Evolutionary conservation across 2,329 filamentous ascomycete genomes (phyloP).

Genomic region (Mycogone perniciosa): DNA sequence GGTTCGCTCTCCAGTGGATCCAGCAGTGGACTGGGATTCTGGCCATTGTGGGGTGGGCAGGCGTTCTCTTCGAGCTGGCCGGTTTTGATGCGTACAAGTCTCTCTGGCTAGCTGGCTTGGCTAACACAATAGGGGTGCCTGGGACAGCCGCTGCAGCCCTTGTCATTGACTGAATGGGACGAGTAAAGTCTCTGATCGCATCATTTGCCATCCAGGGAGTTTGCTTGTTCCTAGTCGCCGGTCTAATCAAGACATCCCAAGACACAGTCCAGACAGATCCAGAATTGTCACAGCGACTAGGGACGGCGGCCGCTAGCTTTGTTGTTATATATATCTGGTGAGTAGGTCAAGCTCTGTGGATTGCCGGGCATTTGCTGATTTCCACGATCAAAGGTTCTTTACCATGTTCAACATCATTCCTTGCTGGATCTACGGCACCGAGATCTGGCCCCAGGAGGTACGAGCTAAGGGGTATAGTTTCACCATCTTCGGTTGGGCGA

Average conservation of each 20-base stretch:
- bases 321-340: constrained; percentile 22
- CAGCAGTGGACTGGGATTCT: constrained; percentile 40
- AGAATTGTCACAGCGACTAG: constrained; percentile 14
- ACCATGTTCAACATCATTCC: constrained; percentile 30
- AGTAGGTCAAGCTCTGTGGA: neutral
- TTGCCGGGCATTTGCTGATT: neutral
- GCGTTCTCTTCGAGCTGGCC: constrained; percentile 18
- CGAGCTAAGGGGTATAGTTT: constrained; percentile 55
- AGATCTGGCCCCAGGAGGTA: constrained; percentile 51
- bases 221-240: constrained; percentile 25
- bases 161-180: constrained; percentile 44
- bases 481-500: constrained; percentile 53
- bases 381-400: constrained; percentile 20
- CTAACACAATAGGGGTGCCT: constrained; percentile 46
- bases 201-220: constrained; percentile 25
- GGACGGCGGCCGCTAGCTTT: constrained; percentile 20
- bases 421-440: constrained; percentile 35
- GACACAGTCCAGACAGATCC: constrained; percentile 11
- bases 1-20: constrained; percentile 36
- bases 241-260: constrained; percentile 25
- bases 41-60: constrained; percentile 32
- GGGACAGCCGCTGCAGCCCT: constrained; percentile 45
- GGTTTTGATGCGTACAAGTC: constrained; percentile 21
- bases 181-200: constrained; percentile 25
- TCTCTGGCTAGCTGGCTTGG: constrained; percentile 39